A percentile compares a stretch with the other conserved stretches of the same genome.
phyloP scores from a whole-genome alignment of 2,329 filamentous ascomycete species.

The Coleophoma eucalyptorum region DNA sequence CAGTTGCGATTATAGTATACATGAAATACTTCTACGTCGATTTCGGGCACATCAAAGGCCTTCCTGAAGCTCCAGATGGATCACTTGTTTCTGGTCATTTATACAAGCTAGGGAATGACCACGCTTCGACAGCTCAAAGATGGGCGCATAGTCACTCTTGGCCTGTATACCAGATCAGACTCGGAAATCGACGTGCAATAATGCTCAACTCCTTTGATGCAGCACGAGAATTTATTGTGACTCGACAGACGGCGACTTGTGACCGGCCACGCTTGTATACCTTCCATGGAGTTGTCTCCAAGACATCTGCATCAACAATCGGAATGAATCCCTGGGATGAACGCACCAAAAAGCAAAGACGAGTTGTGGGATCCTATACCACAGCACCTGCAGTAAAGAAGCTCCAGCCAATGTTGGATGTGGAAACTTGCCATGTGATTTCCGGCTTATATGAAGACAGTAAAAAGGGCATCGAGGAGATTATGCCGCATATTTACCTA shows the following conservation, averaged over 20 bases:
- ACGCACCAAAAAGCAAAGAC: conserved; percentile 1
- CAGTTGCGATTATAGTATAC: not conserved
- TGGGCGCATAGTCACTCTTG: not conserved
- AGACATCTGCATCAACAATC: not conserved
- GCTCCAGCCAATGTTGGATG: not conserved
- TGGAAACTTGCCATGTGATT: not conserved
- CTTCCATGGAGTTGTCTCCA: conserved; percentile 2
- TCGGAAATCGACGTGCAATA: not conserved
- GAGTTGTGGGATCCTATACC: conserved; percentile 1
- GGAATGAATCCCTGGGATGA: conserved; percentile 1
- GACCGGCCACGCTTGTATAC: not conserved
- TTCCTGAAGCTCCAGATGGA: not conserved
- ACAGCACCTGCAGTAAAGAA: not conserved
- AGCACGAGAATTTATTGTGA: not conserved
- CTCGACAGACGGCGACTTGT: conserved; percentile 1
- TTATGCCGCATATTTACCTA: not conserved
- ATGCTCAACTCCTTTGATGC: conserved; percentile 1
- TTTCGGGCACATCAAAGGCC: not conserved
- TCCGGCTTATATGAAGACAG: conserved; percentile 1
- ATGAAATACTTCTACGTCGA: not conserved
- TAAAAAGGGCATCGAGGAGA: not conserved
- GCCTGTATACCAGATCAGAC: not conserved
- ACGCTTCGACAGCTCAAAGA: not conserved
- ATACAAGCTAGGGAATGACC: not conserved
- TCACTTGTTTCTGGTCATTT: not conserved